phyloP scores from a whole-genome alignment of 768 basidiomycete genomes.

The Hypholoma fasciculare region DNA sequence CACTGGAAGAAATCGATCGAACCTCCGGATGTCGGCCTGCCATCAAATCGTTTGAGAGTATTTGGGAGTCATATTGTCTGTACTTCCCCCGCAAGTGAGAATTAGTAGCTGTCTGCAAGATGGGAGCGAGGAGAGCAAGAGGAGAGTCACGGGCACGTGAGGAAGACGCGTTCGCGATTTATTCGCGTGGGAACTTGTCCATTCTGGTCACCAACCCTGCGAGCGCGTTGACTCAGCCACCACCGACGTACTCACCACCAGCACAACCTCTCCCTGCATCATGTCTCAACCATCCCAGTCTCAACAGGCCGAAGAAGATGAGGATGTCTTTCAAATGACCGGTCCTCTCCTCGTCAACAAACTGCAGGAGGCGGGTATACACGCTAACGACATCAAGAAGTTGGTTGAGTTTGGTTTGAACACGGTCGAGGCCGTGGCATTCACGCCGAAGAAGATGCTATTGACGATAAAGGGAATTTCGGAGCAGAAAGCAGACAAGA shows the following conservation, averaged over 20 bases:
- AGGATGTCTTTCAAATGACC: conserved; percentile 58
- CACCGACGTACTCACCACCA: background rate
- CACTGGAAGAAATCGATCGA: too few species aligned
- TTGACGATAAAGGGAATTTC: conserved; percentile 95
- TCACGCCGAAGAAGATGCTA: conserved; percentile 92
- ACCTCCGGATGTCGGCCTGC: too few species aligned
- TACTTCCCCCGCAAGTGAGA: too few species aligned
- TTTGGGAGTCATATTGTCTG: too few species aligned
- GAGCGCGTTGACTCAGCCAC: conserved; percentile 1
- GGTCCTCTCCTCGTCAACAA: conserved; percentile 88
- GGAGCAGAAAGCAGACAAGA: conserved; percentile 97
- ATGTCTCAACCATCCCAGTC: conserved; percentile 63
- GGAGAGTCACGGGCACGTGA: conserved; percentile 30
- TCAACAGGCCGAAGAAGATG: conserved; percentile 41
- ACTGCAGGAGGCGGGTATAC: conserved; percentile 86
- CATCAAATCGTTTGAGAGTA: too few species aligned
- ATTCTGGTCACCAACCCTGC: conserved; percentile 1
- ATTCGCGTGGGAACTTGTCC: conserved; percentile 24
- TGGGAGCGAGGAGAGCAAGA: too few species aligned
- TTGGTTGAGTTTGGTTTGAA: conserved; percentile 88
- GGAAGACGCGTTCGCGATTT: conserved; percentile 25
- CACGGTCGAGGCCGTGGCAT: conserved; percentile 95
- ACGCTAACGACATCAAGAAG: conserved; percentile 92
- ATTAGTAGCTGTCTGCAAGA: too few species aligned
- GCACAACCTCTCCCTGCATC: background rate